Evolutionary conservation across 768 basidiomycete genomes (phyloP).

Genomic region (Mycena vulgaris): DNA sequence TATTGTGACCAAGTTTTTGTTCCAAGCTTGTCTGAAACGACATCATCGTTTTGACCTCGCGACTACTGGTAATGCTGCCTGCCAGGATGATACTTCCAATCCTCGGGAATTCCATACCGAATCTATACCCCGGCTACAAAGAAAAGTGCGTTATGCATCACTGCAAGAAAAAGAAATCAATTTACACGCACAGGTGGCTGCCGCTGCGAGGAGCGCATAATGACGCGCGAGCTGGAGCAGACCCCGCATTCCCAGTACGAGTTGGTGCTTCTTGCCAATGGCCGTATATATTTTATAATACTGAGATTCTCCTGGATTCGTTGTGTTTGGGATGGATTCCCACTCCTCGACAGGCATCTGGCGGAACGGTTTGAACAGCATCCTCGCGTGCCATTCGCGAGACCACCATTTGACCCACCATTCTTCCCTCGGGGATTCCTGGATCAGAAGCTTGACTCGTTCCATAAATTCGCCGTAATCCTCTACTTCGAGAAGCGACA

Average conservation of each 20-base stretch:
- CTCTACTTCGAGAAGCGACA: not conserved
- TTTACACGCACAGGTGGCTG: not conserved
- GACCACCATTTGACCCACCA: slow-evolving; percentile 55
- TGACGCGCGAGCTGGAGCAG: not conserved
- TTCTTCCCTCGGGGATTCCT: slow-evolving; percentile 40
- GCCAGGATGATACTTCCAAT: slow-evolving; percentile 2
- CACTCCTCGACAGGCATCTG: slow-evolving; percentile 31
- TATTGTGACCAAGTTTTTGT: too few relatives aligned
- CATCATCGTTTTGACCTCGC: too few relatives aligned
- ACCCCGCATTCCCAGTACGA: not conserved
- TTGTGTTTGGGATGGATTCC: slow-evolving; percentile 36
- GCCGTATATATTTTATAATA: not conserved
- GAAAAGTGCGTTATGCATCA: too few relatives aligned
- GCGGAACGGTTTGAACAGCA: slow-evolving; percentile 35
- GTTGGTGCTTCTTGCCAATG: slow-evolving; percentile 1
- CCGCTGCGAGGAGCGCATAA: not conserved
- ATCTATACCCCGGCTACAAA: not conserved
- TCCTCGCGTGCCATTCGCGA: slow-evolving; percentile 32
- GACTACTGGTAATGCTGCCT: too few relatives aligned
- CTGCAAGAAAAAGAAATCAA: not conserved
- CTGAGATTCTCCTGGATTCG: slow-evolving; percentile 33
- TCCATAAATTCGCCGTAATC: not conserved
- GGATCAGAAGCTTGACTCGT: slow-evolving; percentile 25
- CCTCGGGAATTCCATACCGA: not conserved
- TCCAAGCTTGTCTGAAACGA: too few relatives aligned